Percentiles rank a stretch among this genome's conserved stretches.
Evolutionary conservation across 768 basidiomycete genomes (phyloP).

Genomic region (Tulasnella sp.): DNA sequence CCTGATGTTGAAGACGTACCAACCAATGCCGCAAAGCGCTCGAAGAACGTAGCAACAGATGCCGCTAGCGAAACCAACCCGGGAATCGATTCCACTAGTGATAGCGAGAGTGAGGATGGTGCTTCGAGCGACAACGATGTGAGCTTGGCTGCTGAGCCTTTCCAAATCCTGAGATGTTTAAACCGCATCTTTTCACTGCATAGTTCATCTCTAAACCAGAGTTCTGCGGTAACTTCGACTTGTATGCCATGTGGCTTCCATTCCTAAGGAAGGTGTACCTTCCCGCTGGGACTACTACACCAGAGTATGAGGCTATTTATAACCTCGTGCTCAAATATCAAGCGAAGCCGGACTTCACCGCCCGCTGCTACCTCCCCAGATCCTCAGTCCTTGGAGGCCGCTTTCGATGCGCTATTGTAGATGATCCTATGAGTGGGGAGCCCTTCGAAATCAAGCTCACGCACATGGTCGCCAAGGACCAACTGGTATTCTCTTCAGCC

Average conservation of each 20-base stretch:
- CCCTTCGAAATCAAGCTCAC: neutral
- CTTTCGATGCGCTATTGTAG: neutral
- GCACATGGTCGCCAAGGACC: neutral
- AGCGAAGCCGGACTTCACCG: slow-evolving; percentile 17
- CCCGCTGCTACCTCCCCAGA: neutral
- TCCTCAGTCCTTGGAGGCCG: neutral
- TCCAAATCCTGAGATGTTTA: too few relatives aligned
- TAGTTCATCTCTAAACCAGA: too few relatives aligned
- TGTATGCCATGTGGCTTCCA: slow-evolving; percentile 15
- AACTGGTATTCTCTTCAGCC: neutral
- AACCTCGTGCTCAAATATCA: slow-evolving; percentile 16
- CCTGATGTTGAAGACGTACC: too few relatives aligned
- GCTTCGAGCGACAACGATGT: too few relatives aligned
- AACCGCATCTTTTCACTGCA: too few relatives aligned
- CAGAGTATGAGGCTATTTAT: slow-evolving; percentile 15
- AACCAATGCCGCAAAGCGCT: too few relatives aligned
- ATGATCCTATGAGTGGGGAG: neutral
- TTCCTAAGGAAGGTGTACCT: slow-evolving; percentile 11
- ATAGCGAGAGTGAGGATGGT: too few relatives aligned
- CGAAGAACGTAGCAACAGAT: too few relatives aligned
- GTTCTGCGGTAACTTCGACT: slow-evolving; percentile 22
- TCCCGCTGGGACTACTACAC: slow-evolving; percentile 1
- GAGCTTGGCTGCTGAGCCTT: too few relatives aligned
- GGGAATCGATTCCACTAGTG: too few relatives aligned
- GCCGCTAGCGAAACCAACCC: too few relatives aligned